Percentiles rank a stretch among this genome's conserved stretches.
Conservation (phyloP, 2,329 filamentous ascomycete species). For the Ophiostoma australiae region DNA sequence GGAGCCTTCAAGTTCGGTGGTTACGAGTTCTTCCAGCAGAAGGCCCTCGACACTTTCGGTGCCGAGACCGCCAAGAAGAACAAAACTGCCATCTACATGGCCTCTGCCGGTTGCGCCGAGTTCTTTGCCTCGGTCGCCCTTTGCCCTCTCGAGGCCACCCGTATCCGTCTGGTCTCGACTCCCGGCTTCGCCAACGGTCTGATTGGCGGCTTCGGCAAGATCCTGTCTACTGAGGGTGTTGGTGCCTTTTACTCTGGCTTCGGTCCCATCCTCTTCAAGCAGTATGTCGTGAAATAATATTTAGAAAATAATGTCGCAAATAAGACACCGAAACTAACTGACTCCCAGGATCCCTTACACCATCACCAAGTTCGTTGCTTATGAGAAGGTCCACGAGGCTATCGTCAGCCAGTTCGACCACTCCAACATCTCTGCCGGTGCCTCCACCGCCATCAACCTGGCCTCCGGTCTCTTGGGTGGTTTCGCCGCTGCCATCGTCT, state of each 20-base stretch:
- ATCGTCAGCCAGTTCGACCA: conserved; percentile 64
- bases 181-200: conserved; percentile 71
- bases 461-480: conserved; percentile 46
- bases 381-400: conserved; percentile 71
- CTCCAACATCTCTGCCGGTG: conserved; percentile 54
- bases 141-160: conserved; percentile 78
- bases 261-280: conserved; percentile 72
- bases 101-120: conserved; percentile 53
- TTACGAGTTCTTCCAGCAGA: conserved; percentile 86
- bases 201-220: conserved; percentile 67
- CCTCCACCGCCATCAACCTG: conserved; percentile 67
- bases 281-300: conserved; percentile 33
- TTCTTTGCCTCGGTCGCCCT: conserved; percentile 67
- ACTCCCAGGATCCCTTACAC: conserved; percentile 63
- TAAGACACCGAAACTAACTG: background rate
- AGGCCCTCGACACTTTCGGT: conserved; percentile 67
- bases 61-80: conserved; percentile 65
- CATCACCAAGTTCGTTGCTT: conserved; percentile 84
- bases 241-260: conserved; percentile 79
- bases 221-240: conserved; percentile 66
- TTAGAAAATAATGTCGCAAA: background rate
- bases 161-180: conserved; percentile 77
- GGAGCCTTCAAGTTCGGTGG: conserved; percentile 83
- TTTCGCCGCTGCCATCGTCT: conserved; percentile 75
- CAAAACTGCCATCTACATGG: conserved; percentile 68